These are phyloP conservation scores for Microbotryomycetes sp. DNA, from an alignment of 1,284 basidiomycete species.

Conservation along the genomic window DNA sequence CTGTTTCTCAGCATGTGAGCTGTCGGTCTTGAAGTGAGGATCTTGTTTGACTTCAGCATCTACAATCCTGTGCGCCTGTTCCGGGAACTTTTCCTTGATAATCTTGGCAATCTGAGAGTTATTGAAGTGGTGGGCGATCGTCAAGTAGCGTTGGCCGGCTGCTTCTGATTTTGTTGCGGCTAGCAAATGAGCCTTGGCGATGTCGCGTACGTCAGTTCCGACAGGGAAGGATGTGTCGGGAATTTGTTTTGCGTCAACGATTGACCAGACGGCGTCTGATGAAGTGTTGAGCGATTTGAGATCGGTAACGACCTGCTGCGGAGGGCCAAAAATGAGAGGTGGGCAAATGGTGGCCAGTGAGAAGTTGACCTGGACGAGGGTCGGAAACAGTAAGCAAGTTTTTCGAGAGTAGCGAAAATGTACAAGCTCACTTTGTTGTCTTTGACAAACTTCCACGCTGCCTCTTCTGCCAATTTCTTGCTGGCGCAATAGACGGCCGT, in stretches of 20 bases:
- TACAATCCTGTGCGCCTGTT: neutral
- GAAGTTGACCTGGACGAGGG: conserved; percentile 46
- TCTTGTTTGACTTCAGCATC: neutral
- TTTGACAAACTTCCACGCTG: conserved; percentile 54
- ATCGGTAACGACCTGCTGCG: conserved; percentile 49
- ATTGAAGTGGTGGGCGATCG: conserved; percentile 22
- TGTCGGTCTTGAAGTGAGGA: conserved; percentile 35
- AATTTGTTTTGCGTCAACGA: conserved; percentile 42
- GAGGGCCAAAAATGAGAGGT: conserved; percentile 40
- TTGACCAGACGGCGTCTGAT: conserved; percentile 40
- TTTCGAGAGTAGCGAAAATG: too few species aligned
- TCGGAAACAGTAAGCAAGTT: conserved; percentile 51
- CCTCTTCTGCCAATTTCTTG: conserved; percentile 62
- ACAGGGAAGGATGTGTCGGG: conserved; percentile 27
- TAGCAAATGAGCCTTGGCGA: conserved; percentile 53
- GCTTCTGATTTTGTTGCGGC: conserved; percentile 54
- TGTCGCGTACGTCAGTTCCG: conserved; percentile 58
- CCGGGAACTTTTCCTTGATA: neutral
- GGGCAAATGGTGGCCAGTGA: conserved; percentile 2
- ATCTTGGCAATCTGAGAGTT: neutral
- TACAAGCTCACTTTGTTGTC: conserved; percentile 50
- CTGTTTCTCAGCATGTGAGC: conserved; percentile 44
- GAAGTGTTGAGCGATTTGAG: conserved; percentile 53
- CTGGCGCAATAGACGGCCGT: conserved; percentile 54
- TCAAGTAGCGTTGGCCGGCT: conserved; percentile 51